Evolutionary conservation across 73 alveolate species (phyloP), one percentile per base, ranked within the genome.

Genomic region (Halteria grandinella): DNA sequence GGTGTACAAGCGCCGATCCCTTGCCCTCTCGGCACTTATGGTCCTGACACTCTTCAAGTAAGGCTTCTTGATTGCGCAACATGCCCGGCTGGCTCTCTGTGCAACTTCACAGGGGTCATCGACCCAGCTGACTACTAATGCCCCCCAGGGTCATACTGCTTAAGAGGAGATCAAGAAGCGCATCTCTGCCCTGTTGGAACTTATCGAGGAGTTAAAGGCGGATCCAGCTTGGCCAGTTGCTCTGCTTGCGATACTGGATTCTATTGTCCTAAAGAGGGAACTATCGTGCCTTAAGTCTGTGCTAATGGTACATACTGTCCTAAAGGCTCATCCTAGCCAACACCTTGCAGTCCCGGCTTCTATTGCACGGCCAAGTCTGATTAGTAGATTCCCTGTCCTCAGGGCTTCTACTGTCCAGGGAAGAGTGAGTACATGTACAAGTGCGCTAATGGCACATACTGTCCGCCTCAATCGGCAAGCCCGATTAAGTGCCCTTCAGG

Each of bases 101-200:
- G 95, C 55, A 62, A 69, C 37, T 57, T 43, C 1, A 71, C 86
- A 7, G 95, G 89, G 15, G 51, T 81, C 17, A 64, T 59, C 7
- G 58, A 39, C 37, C 58, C 59, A 0, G 20, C 44, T 17, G 63
- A 47, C 34, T 87, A 24, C 28, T 66, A 33, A 12, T 82, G 95
- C 70, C 95, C 95, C 21, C 79, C 73, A n/a, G 95, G 95, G 1
- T 70, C 70, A 34, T 87, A 66, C 59, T 87, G 95, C 51, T 34
- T 6, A 0, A 48, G 63, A 48, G 87, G 83, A 51, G 76, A 79
- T 10, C 31, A 41, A 18, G 54, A 75, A 58, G 74, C 60, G n/a
- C 37, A 32, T 14, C 79, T 45, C 21, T 86, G 95, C 55, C 60
- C 74, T n/a, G 73, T 29, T 14, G 88, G 88, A 8, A n/a, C 25